Percentiles rank a stretch among this genome's conserved stretches.
phyloP scores from a whole-genome alignment of 768 basidiomycete genomes.

The Russula sp. region DNA sequence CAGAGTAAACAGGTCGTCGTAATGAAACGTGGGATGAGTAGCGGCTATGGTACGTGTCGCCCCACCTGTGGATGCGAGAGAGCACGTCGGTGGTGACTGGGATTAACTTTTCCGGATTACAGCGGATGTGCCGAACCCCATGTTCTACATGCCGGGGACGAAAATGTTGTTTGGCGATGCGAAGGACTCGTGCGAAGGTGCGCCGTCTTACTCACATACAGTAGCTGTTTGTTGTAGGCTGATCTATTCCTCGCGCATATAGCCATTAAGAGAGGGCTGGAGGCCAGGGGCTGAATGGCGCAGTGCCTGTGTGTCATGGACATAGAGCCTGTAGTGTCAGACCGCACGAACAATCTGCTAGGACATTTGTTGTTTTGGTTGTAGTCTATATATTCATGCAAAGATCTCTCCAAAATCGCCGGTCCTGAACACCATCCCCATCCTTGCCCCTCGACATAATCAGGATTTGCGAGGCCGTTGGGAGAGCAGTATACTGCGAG shows the following conservation, averaged over 20 bases:
- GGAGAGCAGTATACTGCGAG: neutral
- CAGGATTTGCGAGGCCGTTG: neutral
- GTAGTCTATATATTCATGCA: neutral
- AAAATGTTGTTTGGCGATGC: slow-evolving; percentile 93
- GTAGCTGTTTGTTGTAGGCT: neutral
- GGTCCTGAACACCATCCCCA: neutral
- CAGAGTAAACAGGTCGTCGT: slow-evolving; percentile 90
- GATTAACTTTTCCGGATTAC: slow-evolving; percentile 7
- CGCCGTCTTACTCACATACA: neutral
- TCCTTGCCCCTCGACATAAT: neutral
- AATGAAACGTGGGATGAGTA: slow-evolving; percentile 88
- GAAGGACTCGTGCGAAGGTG: slow-evolving; percentile 84
- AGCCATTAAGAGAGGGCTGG: slow-evolving; percentile 35
- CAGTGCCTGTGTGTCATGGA: neutral
- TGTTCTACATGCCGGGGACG: slow-evolving; percentile 89
- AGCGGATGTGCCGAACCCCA: slow-evolving; percentile 90
- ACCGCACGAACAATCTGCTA: neutral
- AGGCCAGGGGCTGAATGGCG: slow-evolving; percentile 22
- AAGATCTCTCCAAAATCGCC: neutral
- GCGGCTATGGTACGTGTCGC: slow-evolving; percentile 64
- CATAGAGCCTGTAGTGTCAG: neutral
- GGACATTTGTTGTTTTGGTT: neutral
- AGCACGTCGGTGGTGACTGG: neutral
- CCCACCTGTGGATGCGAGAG: neutral
- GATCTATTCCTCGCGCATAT: neutral